Evolutionary conservation across 495 filamentous ascomycete species (phyloP), one percentile per base, ranked within the genome.

Genomic region (Hypoxylon fuscum): DNA sequence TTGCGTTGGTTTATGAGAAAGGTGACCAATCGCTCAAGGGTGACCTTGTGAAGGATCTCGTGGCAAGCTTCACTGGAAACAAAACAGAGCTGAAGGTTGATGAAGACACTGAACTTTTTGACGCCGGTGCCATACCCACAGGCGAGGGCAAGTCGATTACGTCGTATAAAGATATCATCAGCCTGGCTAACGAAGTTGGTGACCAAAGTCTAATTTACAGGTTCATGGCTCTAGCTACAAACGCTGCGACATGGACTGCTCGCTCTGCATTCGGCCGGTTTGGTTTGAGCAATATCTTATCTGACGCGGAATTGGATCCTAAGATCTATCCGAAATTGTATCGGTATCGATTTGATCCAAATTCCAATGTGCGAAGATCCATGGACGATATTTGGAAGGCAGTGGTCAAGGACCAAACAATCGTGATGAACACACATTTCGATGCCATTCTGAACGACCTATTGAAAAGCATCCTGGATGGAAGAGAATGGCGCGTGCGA

Each of bases 351-450:
- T 97, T 97, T 45, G 95, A 98, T 74, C 95, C 95, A 0, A 97
- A 96, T 69, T 84, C 88, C 3, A 93, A 92, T 70, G 95, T 98
- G 17, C 90, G 91, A 68, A 86, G 87, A 38, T 93, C 93, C 3
- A 98, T 98, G 95, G 92, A 95, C 58, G 90, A 94, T 52, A 98
- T 98, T 62, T 98, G 95, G 95, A 90, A 89, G 66, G 88, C 94
- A 0, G 72, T 98, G 27, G 91, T 98, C 52, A 95, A 92, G 70
- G 92, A 97, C 55, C 81, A 89, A 8, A 85, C 83, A 2, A 81
- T 82, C 6, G 89, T 89, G 15, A 79, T 96, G 45, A 86, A 91
- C 62, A 76, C 76, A 6, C 78, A 96, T 70, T 96, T 96, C 63
- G 90, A 96, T 55, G 79, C 82, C 12, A 97, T 98, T 60, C 89